Conservation (phyloP, 2,329 filamentous ascomycete genomes). For the Fusarium sp. region DNA sequence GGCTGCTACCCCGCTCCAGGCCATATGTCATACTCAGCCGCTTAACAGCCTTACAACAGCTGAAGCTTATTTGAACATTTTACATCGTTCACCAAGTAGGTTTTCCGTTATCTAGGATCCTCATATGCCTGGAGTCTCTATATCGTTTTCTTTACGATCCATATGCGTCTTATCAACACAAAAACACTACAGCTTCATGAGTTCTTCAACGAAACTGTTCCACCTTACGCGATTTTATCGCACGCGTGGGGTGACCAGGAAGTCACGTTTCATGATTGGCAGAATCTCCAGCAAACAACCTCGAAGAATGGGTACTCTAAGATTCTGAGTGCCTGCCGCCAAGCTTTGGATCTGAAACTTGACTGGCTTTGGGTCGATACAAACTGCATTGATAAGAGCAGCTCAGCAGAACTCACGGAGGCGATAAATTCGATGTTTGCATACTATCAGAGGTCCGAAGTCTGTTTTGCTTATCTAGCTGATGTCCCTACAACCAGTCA, state of each 20-base stretch:
- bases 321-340: too few relatives aligned
- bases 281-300: neutral
- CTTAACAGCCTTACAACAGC: too few relatives aligned
- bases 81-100: too few relatives aligned
- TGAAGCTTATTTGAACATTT: too few relatives aligned
- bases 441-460: accelerated
- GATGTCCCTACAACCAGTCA: slow-evolving; percentile 50
- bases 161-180: slow-evolving; percentile 40
- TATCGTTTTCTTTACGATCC: too few relatives aligned
- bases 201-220: slow-evolving; percentile 22
- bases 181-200: slow-evolving; percentile 33
- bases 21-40: too few relatives aligned
- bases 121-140: too few relatives aligned
- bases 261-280: slow-evolving; percentile 43
- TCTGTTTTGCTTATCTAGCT: neutral
- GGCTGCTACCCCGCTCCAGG: too few relatives aligned
- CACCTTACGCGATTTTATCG: slow-evolving; percentile 47
- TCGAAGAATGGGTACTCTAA: too few relatives aligned
- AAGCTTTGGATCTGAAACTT: too few relatives aligned
- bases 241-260: slow-evolving; percentile 48
- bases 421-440: slow-evolving; percentile 9
- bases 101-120: too few relatives aligned
- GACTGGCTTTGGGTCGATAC: slow-evolving; percentile 7
- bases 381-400: neutral
- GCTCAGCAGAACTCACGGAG: neutral